These are phyloP conservation scores for Colletotrichum truncatum DNA, from an alignment of 2,329 filamentous ascomycete genomes.

Conservation along the genomic window DNA sequence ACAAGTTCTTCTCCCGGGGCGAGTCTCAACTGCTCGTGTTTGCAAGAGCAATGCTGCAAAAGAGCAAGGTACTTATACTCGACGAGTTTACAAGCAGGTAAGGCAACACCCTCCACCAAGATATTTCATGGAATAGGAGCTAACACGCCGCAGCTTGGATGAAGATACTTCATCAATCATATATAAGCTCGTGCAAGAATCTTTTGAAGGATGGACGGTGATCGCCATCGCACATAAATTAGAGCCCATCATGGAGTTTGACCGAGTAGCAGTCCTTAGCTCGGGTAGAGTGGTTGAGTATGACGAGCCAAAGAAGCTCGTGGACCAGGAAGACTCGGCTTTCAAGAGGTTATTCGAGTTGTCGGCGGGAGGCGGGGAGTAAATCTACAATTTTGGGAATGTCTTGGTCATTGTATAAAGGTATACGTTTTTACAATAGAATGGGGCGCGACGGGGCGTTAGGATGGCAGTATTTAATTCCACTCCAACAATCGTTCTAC, in stretches of 20 bases:
- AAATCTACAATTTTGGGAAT: too few species aligned
- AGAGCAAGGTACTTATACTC: conserved; percentile 47
- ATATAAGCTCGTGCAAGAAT: conserved; percentile 14
- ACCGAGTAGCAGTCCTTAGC: conserved; percentile 60
- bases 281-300: conserved; percentile 56
- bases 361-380: not conserved
- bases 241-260: conserved; percentile 53
- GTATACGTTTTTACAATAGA: not conserved
- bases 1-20: conserved; percentile 50
- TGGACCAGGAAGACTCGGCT: not conserved
- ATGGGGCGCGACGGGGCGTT: too few species aligned
- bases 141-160: conserved; percentile 24
- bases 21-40: conserved; percentile 58
- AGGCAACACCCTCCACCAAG: not conserved
- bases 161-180: conserved; percentile 1
- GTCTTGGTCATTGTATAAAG: too few species aligned
- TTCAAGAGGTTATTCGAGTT: not conserved
- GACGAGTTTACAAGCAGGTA: conserved; percentile 51
- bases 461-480: too few species aligned
- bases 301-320: not conserved
- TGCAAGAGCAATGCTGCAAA: conserved; percentile 51
- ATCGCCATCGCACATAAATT: conserved; percentile 39
- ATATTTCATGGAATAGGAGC: not conserved
- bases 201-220: conserved; percentile 55
- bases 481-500: too few species aligned